phyloP scores from a whole-genome alignment of 768 basidiomycete genomes.

The Xerocomus spinulosus region DNA sequence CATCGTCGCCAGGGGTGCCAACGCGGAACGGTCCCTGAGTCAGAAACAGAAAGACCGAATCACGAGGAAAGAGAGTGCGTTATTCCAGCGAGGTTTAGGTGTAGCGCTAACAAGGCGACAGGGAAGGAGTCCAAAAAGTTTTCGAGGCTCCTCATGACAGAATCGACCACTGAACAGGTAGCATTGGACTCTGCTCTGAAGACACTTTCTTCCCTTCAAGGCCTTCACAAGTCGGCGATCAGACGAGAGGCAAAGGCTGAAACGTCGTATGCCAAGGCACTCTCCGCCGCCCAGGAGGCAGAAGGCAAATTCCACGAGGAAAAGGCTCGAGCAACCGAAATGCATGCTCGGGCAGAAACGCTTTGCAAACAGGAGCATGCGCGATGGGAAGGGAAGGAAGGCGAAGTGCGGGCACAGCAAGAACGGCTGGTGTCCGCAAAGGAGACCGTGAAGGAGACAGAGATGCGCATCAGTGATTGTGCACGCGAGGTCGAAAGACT shows the following conservation, averaged over 20 bases:
- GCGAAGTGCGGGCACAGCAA: constrained; percentile 42
- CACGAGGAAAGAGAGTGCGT: constrained; percentile 48
- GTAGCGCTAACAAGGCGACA: constrained; percentile 20
- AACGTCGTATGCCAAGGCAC: constrained; percentile 46
- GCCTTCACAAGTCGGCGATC: constrained; percentile 62
- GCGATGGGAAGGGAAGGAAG: constrained; percentile 50
- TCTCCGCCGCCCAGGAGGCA: constrained; percentile 56
- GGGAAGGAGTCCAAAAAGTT: constrained; percentile 57
- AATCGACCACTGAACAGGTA: constrained; percentile 63
- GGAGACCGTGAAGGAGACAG: constrained; percentile 52
- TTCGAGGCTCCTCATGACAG: constrained; percentile 65
- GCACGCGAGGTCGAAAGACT: constrained; percentile 68
- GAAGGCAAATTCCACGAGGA: constrained; percentile 59
- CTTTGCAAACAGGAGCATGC: constrained; percentile 52
- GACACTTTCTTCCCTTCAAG: constrained; percentile 64
- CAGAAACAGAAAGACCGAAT: constrained; percentile 51
- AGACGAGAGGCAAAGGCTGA: constrained; percentile 63
- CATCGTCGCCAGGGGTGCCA: constrained; percentile 37
- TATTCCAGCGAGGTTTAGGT: neutral
- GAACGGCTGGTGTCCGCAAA: constrained; percentile 48
- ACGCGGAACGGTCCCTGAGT: constrained; percentile 46
- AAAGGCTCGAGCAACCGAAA: constrained; percentile 50
- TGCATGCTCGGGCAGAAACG: constrained; percentile 44
- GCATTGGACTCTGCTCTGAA: constrained; percentile 56
- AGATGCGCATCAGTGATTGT: constrained; percentile 63